These are phyloP conservation scores for Hydnomerulius pinastri DNA, from an alignment of 768 basidiomycete species.

Conservation along the genomic window DNA sequence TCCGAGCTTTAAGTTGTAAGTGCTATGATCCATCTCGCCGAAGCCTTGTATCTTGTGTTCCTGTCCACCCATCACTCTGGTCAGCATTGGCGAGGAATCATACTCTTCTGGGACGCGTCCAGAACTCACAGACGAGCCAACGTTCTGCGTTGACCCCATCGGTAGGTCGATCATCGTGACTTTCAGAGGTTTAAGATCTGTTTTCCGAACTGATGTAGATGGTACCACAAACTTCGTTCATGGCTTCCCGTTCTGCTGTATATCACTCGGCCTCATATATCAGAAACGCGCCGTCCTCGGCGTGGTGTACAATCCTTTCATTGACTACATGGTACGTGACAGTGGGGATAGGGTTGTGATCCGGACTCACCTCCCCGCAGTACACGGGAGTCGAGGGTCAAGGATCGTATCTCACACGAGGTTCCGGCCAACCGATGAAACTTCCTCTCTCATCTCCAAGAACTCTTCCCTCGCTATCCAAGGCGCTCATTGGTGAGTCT, in stretches of 20 bases:
- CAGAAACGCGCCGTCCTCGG: slow-evolving; percentile 81
- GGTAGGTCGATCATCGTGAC: slow-evolving; percentile 47
- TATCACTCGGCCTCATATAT: slow-evolving; percentile 89
- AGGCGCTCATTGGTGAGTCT: slow-evolving; percentile 63
- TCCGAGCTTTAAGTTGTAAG: slow-evolving; percentile 83
- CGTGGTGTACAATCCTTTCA: slow-evolving; percentile 92
- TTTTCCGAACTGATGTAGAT: slow-evolving; percentile 51
- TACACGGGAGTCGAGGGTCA: slow-evolving; percentile 80
- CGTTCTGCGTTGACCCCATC: slow-evolving; percentile 96
- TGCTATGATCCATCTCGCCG: slow-evolving; percentile 21
- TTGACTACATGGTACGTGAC: slow-evolving; percentile 71
- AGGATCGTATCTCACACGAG: slow-evolving; percentile 76
- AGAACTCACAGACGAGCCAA: slow-evolving; percentile 82
- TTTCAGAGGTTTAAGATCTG: not conserved
- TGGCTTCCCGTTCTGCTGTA: slow-evolving; percentile 84
- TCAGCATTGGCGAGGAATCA: slow-evolving; percentile 92
- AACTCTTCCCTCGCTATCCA: slow-evolving; percentile 65
- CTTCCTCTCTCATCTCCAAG: slow-evolving; percentile 70
- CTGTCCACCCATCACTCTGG: not conserved
- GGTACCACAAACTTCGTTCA: slow-evolving; percentile 92
- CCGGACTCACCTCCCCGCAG: slow-evolving; percentile 67
- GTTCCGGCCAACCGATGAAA: slow-evolving; percentile 46
- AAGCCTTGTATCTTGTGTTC: not conserved
- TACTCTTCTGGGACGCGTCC: slow-evolving; percentile 74
- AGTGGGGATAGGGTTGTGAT: too few species aligned